Evolutionary conservation across 371 early-diverging fungal species (phyloP).

Genomic region (Globomyces sp.): DNA sequence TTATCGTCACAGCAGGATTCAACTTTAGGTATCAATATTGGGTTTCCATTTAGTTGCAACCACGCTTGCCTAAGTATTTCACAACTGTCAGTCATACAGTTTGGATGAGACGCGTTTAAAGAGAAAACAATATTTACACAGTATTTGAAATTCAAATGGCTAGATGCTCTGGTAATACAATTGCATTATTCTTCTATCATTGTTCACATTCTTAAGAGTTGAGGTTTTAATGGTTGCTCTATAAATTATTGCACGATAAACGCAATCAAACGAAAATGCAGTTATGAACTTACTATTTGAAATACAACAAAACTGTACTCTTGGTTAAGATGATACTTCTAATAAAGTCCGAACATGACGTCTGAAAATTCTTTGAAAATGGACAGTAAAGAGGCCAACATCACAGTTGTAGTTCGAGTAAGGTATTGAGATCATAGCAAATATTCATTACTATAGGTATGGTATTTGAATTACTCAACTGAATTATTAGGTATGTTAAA

Average conservation of each 20-base stretch:
- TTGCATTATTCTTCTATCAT: background rate
- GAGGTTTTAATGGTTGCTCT: background rate
- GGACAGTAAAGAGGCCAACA: slow-evolving; percentile 46
- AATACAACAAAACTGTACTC: background rate
- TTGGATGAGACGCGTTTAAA: too few relatives aligned
- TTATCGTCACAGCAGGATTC: too few relatives aligned
- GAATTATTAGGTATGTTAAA: too few relatives aligned
- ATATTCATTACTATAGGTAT: too few relatives aligned
- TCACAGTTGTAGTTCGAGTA: slow-evolving; percentile 48
- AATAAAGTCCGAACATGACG: background rate
- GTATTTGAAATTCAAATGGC: too few relatives aligned
- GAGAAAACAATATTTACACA: too few relatives aligned
- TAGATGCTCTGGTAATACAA: too few relatives aligned
- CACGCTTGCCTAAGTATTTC: too few relatives aligned
- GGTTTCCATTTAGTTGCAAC: too few relatives aligned
- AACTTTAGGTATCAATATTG: too few relatives aligned
- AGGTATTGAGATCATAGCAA: slow-evolving; percentile 23
- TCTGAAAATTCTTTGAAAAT: background rate
- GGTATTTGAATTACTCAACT: too few relatives aligned
- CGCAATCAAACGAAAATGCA: background rate
- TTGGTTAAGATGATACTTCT: background rate
- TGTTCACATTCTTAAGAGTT: background rate
- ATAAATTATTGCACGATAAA: background rate
- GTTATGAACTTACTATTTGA: background rate
- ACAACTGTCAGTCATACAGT: too few relatives aligned